Evolutionary conservation across 805 yeast species (phyloP).

Genomic region (Candida jianshihensis): DNA sequence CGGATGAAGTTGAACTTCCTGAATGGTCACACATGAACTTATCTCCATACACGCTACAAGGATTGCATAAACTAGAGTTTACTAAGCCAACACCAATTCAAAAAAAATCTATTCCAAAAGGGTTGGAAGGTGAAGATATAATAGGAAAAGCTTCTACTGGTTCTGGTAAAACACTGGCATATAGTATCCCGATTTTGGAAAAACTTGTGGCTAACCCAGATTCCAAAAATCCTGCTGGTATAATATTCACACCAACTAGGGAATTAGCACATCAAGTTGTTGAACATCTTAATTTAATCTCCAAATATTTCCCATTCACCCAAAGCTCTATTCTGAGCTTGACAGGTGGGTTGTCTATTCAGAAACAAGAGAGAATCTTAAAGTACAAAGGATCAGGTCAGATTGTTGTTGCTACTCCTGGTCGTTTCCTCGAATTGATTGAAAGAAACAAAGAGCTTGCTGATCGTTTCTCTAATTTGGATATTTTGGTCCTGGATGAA

Average conservation of each 20-base stretch:
- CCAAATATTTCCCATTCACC: constrained; percentile 45
- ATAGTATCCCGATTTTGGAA: constrained; percentile 87
- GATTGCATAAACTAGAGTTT: constrained; percentile 54
- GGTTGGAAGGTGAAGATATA: constrained; percentile 68
- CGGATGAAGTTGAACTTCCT: constrained; percentile 42
- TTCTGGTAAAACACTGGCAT: constrained; percentile 94
- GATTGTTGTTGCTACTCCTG: constrained; percentile 91
- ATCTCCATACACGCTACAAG: constrained; percentile 53
- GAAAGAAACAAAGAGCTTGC: constrained; percentile 48
- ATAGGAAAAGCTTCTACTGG: constrained; percentile 98
- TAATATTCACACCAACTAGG: constrained; percentile 91
- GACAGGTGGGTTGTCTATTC: constrained; percentile 94
- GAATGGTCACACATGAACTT: constrained; percentile 48
- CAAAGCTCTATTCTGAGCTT: constrained; percentile 60
- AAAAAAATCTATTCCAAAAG: constrained; percentile 62
- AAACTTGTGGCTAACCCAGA: constrained; percentile 33
- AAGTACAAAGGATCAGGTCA: constrained; percentile 59
- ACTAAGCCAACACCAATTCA: constrained; percentile 81
- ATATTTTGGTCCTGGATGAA: constrained; percentile 75
- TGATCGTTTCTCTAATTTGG: constrained; percentile 34
- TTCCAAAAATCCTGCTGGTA: constrained; percentile 51
- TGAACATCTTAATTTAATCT: constrained; percentile 58
- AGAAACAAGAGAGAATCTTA: constrained; percentile 81
- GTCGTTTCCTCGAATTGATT: constrained; percentile 77
- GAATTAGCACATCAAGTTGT: constrained; percentile 93